Conservation (phyloP, 768 basidiomycete genomes). For the Leccinum ochraceum region DNA sequence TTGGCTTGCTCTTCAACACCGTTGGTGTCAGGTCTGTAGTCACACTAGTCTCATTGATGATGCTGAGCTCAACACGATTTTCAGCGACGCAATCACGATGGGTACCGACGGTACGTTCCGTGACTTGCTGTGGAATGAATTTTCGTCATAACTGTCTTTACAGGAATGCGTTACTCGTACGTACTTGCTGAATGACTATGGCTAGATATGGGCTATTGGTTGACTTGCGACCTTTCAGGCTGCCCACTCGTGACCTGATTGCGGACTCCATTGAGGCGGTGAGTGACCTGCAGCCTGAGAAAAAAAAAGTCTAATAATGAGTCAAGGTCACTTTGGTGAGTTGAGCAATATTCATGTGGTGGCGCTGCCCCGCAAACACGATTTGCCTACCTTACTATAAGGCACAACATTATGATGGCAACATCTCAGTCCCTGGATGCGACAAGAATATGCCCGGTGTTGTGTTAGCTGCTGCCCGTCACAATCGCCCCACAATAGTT, state of each 20-base stretch:
- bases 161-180: constrained; percentile 88
- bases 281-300: constrained; percentile 20
- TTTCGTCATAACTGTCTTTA: constrained; percentile 2
- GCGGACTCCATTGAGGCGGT: constrained; percentile 89
- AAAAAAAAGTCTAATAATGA: constrained; percentile 10
- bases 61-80: not conserved
- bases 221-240: constrained; percentile 39
- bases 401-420: constrained; percentile 89
- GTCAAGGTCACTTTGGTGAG: constrained; percentile 57
- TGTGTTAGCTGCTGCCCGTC: constrained; percentile 81
- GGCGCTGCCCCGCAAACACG: not conserved
- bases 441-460: constrained; percentile 95
- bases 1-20: constrained; percentile 84
- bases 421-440: constrained; percentile 85
- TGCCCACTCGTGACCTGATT: constrained; percentile 87
- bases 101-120: constrained; percentile 71
- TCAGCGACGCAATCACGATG: constrained; percentile 87
- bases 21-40: constrained; percentile 71
- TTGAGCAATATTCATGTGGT: not conserved
- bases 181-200: constrained; percentile 28
- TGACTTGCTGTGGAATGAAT: not conserved
- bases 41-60: not conserved
- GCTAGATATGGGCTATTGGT: not conserved
- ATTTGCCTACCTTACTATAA: constrained; percentile 25
- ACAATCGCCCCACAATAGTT: constrained; percentile 87